Conservation (phyloP, 306 rosid genomes). For the Potentilla sterilis region DNA sequence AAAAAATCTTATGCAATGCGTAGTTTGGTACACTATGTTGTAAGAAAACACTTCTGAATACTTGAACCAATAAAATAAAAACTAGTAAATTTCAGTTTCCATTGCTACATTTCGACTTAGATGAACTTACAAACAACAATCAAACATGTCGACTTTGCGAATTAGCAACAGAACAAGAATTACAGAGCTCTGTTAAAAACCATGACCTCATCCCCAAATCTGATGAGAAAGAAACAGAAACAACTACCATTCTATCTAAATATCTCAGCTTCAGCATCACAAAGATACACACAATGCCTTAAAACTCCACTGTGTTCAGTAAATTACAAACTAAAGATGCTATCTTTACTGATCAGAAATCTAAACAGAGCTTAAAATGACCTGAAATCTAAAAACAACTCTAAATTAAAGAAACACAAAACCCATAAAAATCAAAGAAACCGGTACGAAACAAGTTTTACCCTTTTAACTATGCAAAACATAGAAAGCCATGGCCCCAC, state of each 20-base stretch:
- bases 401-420: background rate
- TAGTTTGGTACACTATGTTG: slow-evolving; percentile 6
- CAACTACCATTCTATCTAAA: background rate
- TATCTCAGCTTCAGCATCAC: background rate
- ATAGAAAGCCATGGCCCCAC: slow-evolving; percentile 7
- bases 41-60: background rate
- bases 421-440: background rate
- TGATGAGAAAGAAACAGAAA: background rate
- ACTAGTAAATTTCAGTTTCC: background rate
- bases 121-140: background rate
- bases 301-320: background rate
- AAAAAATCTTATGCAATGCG: too few relatives aligned
- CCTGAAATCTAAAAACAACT: background rate
- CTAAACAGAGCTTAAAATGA: background rate
- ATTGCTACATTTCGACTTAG: background rate
- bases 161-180: background rate
- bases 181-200: background rate
- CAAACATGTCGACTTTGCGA: background rate
- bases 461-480: slow-evolving; percentile 3
- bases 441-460: background rate
- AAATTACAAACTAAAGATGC: background rate
- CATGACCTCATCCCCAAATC: background rate
- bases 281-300: background rate
- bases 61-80: background rate
- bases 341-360: background rate